Percentiles rank a stretch among this genome's conserved stretches.
phyloP scores from a whole-genome alignment of 768 basidiomycete species.

The Boletales sp. region DNA sequence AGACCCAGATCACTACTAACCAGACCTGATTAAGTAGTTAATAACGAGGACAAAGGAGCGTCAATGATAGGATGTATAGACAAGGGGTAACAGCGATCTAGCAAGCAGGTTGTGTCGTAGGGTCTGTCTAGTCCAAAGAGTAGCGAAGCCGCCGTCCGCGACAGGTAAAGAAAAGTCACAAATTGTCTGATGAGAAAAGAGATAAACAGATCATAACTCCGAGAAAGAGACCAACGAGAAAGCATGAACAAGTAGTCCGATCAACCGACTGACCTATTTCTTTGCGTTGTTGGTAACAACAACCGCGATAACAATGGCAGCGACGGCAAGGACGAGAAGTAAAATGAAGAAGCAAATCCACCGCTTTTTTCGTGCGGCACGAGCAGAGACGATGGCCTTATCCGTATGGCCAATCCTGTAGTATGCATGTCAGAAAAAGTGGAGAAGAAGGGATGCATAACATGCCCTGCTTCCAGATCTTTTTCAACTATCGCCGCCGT shows the following conservation, averaged over 20 bases:
- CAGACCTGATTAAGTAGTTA: slow-evolving; percentile 27
- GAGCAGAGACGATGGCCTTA: slow-evolving; percentile 82
- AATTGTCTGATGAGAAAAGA: slow-evolving; percentile 8
- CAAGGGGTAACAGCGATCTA: slow-evolving; percentile 6
- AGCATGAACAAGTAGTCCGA: background rate
- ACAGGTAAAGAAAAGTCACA: slow-evolving; percentile 1
- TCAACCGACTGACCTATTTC: slow-evolving; percentile 22
- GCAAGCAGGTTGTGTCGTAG: slow-evolving; percentile 10
- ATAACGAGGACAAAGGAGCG: slow-evolving; percentile 20
- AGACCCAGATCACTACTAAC: slow-evolving; percentile 17
- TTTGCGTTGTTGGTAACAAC: slow-evolving; percentile 47
- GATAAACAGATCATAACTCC: background rate
- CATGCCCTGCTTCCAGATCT: slow-evolving; percentile 83
- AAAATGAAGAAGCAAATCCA: slow-evolving; percentile 92
- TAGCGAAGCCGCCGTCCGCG: slow-evolving; percentile 3
- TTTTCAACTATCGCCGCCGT: slow-evolving; percentile 72
- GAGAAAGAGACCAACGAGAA: background rate
- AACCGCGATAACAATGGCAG: slow-evolving; percentile 59
- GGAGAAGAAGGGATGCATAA: background rate
- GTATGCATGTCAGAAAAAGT: slow-evolving; percentile 1
- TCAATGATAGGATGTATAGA: slow-evolving; percentile 3
- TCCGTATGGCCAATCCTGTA: slow-evolving; percentile 76
- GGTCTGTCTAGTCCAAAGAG: slow-evolving; percentile 20
- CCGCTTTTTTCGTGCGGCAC: slow-evolving; percentile 88
- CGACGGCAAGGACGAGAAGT: slow-evolving; percentile 63